phyloP scores from a whole-genome alignment of 1,139 yeast species.

The Yamadazyma aaseri region DNA sequence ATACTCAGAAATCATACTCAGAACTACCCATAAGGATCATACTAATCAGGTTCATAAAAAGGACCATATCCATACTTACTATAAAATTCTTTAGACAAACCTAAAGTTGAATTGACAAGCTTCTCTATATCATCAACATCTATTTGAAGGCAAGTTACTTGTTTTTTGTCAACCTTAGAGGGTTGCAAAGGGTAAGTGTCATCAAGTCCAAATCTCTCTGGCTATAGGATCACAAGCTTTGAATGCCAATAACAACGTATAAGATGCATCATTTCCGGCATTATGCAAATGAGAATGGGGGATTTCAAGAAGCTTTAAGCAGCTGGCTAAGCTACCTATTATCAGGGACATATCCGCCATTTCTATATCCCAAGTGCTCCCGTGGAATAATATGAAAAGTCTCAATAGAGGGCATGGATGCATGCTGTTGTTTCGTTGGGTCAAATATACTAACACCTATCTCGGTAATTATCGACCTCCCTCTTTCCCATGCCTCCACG shows the following conservation, averaged over 20 bases:
- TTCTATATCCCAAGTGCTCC: constrained; percentile 47
- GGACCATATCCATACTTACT: too few relatives aligned
- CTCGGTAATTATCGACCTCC: constrained; percentile 53
- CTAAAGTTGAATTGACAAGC: too few relatives aligned
- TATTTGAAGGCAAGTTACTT: too few relatives aligned
- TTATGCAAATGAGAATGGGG: constrained; percentile 70
- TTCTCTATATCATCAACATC: too few relatives aligned
- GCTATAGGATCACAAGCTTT: constrained; percentile 53
- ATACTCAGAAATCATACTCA: too few relatives aligned
- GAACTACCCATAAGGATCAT: too few relatives aligned
- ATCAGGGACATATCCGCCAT: constrained; percentile 64
- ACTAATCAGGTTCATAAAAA: too few relatives aligned
- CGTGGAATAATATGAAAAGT: constrained; percentile 57
- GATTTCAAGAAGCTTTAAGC: constrained; percentile 50
- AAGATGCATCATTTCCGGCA: constrained; percentile 83
- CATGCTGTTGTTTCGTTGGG: constrained; percentile 44
- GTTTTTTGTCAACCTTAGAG: too few relatives aligned
- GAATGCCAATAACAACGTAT: constrained; percentile 55
- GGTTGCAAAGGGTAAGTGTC: too few relatives aligned
- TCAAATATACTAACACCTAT: constrained; percentile 69
- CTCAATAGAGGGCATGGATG: constrained; percentile 43
- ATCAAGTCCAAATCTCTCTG: too few relatives aligned
- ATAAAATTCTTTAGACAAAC: too few relatives aligned
- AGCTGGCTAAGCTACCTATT: constrained; percentile 52
- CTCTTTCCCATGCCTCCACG: constrained; percentile 63